These are phyloP conservation scores for Xylaria sp. DNA, from an alignment of 2,329 filamentous ascomycete species.

Conservation along the genomic window DNA sequence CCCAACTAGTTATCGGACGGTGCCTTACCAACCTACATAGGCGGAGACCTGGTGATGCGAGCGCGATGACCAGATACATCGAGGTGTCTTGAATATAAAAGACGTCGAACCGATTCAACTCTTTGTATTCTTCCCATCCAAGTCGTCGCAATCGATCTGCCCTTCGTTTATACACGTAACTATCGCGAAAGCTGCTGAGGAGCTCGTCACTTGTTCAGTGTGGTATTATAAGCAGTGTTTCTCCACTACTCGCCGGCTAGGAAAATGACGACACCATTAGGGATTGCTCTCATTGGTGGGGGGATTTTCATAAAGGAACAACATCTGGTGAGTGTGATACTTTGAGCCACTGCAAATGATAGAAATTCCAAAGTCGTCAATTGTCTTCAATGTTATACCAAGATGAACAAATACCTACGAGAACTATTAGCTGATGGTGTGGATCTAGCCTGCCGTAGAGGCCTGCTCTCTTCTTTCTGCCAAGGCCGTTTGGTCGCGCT, in stretches of 20 bases:
- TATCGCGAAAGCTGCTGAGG: background rate
- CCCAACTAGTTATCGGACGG: slow-evolving; percentile 3
- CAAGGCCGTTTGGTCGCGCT: slow-evolving; percentile 67
- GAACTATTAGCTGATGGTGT: slow-evolving; percentile 35
- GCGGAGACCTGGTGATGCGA: slow-evolving; percentile 10
- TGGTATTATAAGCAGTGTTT: background rate
- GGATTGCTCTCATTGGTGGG: slow-evolving; percentile 66
- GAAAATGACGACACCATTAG: slow-evolving; percentile 52
- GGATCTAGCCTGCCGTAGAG: slow-evolving; percentile 59
- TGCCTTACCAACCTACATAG: slow-evolving; percentile 7
- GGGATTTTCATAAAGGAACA: slow-evolving; percentile 67
- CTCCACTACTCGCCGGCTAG: slow-evolving; percentile 3
- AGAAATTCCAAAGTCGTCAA: too few species aligned
- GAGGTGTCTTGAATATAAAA: slow-evolving; percentile 13
- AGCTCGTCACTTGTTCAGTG: background rate
- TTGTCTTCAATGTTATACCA: background rate
- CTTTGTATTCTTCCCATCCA: background rate
- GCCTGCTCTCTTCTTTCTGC: slow-evolving; percentile 57
- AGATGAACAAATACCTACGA: slow-evolving; percentile 1
- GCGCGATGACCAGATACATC: slow-evolving; percentile 1
- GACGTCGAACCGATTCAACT: background rate
- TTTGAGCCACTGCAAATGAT: slow-evolving; percentile 1
- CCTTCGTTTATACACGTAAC: background rate
- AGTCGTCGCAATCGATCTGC: background rate
- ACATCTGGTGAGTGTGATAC: slow-evolving; percentile 56